Evolutionary conservation across 1,284 basidiomycete genomes (phyloP).

Genomic region (Pisolithus thermaeus): DNA sequence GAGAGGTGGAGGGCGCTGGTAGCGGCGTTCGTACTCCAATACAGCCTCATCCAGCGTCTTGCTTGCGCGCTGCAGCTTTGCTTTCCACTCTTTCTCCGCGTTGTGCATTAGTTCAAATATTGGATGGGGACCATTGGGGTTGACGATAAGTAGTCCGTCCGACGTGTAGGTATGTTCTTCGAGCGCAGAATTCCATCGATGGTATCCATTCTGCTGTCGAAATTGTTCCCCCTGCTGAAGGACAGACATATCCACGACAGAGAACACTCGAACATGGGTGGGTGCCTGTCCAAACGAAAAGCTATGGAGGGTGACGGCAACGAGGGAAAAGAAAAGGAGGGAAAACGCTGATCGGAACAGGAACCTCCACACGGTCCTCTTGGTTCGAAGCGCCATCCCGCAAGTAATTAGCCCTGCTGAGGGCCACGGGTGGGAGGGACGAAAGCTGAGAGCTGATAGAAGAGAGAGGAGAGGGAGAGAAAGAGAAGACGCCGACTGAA

Average conservation of each 20-base stretch:
- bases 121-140: conserved; percentile 33
- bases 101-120: conserved; percentile 40
- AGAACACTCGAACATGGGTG: not conserved
- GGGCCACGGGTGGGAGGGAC: too few relatives aligned
- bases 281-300: too few relatives aligned
- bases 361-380: too few relatives aligned
- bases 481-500: too few relatives aligned
- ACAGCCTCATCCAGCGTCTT: conserved; percentile 39
- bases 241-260: not conserved
- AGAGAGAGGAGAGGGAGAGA: too few relatives aligned
- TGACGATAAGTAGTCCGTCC: conserved; percentile 27
- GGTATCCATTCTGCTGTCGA: not conserved
- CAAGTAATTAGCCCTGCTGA: too few relatives aligned
- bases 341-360: too few relatives aligned
- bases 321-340: too few relatives aligned
- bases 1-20: conserved; percentile 42
- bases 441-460: too few relatives aligned
- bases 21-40: conserved; percentile 42
- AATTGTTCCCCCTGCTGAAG: not conserved
- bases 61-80: conserved; percentile 38
- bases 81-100: conserved; percentile 36
- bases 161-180: conserved; percentile 18
- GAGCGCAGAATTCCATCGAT: conserved; percentile 1
- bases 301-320: too few relatives aligned
- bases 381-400: too few relatives aligned